These are phyloP conservation scores for Tephrocybe sp. DNA, from an alignment of 768 basidiomycete species.

Conservation along the genomic window DNA sequence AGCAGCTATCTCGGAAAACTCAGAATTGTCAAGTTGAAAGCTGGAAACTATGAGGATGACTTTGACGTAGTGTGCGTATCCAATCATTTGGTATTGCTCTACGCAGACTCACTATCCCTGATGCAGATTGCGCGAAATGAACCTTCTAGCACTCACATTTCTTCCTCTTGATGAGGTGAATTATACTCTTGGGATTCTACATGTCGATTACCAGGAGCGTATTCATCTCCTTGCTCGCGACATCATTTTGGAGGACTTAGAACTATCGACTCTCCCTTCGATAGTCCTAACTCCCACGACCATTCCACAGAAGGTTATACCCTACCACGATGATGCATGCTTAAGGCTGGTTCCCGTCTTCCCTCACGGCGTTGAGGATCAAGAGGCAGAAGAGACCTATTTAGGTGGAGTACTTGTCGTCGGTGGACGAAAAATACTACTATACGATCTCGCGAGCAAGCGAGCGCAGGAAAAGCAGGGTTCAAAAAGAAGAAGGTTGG, in stretches of 20 bases:
- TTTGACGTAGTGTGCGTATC: slow-evolving; percentile 62
- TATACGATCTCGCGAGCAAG: slow-evolving; percentile 54
- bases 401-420: slow-evolving; percentile 71
- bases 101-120: slow-evolving; percentile 1
- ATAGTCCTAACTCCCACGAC: slow-evolving; percentile 47
- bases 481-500: slow-evolving; percentile 52
- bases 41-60: slow-evolving; percentile 51
- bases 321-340: slow-evolving; percentile 34
- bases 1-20: slow-evolving; percentile 71
- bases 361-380: slow-evolving; percentile 25
- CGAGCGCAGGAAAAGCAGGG: slow-evolving; percentile 49
- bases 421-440: slow-evolving; percentile 62
- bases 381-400: slow-evolving; percentile 31
- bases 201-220: slow-evolving; percentile 58
- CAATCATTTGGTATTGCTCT: not conserved
- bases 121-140: slow-evolving; percentile 60
- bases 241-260: slow-evolving; percentile 43
- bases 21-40: slow-evolving; percentile 56
- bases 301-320: slow-evolving; percentile 49
- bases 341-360: slow-evolving; percentile 41
- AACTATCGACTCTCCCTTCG: slow-evolving; percentile 48
- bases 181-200: slow-evolving; percentile 62
- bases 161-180: slow-evolving; percentile 42
- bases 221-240: slow-evolving; percentile 66
- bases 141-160: slow-evolving; percentile 66